Evolutionary conservation across 495 filamentous ascomycete genomes (phyloP), one percentile per base, ranked within the genome.

Genomic region (Penicillium lagena): DNA sequence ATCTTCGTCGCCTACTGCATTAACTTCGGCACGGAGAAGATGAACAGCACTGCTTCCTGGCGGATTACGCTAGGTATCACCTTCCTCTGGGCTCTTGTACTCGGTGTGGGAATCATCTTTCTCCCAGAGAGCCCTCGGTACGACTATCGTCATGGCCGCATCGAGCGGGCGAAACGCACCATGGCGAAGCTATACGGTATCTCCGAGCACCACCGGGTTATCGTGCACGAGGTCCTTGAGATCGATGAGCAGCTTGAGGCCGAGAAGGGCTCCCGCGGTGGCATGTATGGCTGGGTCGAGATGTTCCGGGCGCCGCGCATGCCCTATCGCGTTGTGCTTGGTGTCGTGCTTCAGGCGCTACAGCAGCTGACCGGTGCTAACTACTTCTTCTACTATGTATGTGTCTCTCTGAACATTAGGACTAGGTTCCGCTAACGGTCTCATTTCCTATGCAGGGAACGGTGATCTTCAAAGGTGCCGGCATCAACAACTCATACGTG

Each of bases 1-100:
- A 93, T 91, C 52, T 87, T 88, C 63, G 71, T 81, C 7, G 83
- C 86, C 40, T 77, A 87, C 56, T 82, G 83, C 64, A 79, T 91
- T 66, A 88, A 91, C 54, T 91, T 70, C 51, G 87, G 85, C 27
- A 89, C 87, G 5, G 71, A 80, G 36, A 54, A 41, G 2, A 54
- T 57, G 10, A 33, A 42, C 3, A 55, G 50, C 41, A 66, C 76
- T 7, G 75, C 67, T 12, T 80, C 82, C 13, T 93, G 88, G 85
- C 70, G 84, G 31, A 86, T 94, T 36, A 77, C 86, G 14, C 85
- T 85, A 62, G 87, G 84, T 7, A 67, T 93, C 14, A 80, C 83
- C 1, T 83, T 85, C 50, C 63, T 86, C 36, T 90, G 83, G 76
- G 80, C 83, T 9, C 56, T 86, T 15, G 64, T 89, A 35, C 79